These are phyloP conservation scores for Tylopilus balloui DNA, from an alignment of 768 basidiomycete genomes.

Conservation along the genomic window DNA sequence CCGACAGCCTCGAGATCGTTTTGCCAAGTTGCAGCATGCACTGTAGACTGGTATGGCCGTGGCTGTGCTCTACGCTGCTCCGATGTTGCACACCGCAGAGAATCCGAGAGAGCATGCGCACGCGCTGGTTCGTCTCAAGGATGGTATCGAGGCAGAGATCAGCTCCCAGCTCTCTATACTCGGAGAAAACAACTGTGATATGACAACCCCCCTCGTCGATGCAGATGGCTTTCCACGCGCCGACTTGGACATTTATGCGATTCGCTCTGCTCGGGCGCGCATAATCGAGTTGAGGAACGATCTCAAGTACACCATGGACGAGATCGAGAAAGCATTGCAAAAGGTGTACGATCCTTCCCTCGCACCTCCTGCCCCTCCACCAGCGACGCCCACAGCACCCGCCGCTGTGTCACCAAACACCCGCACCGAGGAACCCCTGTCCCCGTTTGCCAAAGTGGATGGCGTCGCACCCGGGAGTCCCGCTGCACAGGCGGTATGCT, in stretches of 20 bases:
- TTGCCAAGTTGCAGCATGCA: too few relatives aligned
- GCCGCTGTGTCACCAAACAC: slow-evolving; percentile 22
- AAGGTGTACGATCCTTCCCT: slow-evolving; percentile 53
- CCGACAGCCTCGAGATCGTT: too few relatives aligned
- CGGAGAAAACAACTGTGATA: slow-evolving; percentile 54
- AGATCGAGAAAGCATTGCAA: slow-evolving; percentile 66
- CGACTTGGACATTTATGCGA: slow-evolving; percentile 80
- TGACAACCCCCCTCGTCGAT: slow-evolving; percentile 77
- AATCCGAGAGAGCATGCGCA: slow-evolving; percentile 55
- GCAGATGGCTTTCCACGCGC: slow-evolving; percentile 84
- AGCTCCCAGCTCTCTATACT: slow-evolving; percentile 59
- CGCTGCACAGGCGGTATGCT: slow-evolving; percentile 71
- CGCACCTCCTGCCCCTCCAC: neutral
- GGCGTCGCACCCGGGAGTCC: slow-evolving; percentile 78
- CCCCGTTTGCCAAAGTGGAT: slow-evolving; percentile 79
- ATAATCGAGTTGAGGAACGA: slow-evolving; percentile 86
- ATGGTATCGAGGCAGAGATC: slow-evolving; percentile 69
- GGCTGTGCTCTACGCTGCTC: neutral
- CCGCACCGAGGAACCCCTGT: slow-evolving; percentile 11
- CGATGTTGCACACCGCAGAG: slow-evolving; percentile 38
- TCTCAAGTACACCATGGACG: slow-evolving; percentile 55
- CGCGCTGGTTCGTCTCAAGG: slow-evolving; percentile 62
- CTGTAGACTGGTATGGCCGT: too few relatives aligned
- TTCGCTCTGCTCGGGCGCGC: slow-evolving; percentile 67
- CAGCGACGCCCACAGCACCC: slow-evolving; percentile 14